Evolutionary conservation across 768 basidiomycete species (phyloP).

Genomic region (Kwoniella mangroviensis): DNA sequence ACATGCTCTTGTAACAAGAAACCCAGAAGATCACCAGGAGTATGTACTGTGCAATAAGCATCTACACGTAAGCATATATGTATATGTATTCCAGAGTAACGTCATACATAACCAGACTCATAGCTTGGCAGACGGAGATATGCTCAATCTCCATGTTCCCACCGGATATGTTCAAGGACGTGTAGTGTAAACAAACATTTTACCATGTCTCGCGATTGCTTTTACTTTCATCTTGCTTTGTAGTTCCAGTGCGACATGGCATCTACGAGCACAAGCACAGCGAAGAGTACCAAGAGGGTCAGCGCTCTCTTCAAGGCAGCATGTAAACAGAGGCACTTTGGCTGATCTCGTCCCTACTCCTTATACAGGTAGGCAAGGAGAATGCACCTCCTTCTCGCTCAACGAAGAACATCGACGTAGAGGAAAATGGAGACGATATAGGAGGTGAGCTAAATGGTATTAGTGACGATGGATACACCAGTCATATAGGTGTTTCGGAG

Average conservation of each 20-base stretch:
- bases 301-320: background rate
- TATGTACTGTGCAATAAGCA: background rate
- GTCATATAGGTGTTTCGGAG: background rate
- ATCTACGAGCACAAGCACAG: background rate
- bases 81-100: background rate
- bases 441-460: constrained; percentile 16
- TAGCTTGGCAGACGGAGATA: background rate
- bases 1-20: constrained; percentile 1
- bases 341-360: background rate
- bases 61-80: background rate
- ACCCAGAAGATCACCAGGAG: background rate
- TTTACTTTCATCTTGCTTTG: background rate
- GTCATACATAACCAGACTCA: background rate
- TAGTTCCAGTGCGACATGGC: constrained; percentile 2
- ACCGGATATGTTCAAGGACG: background rate
- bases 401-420: constrained; percentile 8
- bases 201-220: no score
- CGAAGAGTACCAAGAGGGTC: constrained; percentile 10
- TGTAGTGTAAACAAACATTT: constrained; percentile 3
- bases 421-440: constrained; percentile 22
- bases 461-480: background rate
- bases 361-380: constrained; percentile 39
- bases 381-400: constrained; percentile 33
- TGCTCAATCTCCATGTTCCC: background rate
- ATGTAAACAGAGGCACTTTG: background rate